phyloP scores from a whole-genome alignment of 2,329 filamentous ascomycete species.

The Colletotrichum scovillei region DNA sequence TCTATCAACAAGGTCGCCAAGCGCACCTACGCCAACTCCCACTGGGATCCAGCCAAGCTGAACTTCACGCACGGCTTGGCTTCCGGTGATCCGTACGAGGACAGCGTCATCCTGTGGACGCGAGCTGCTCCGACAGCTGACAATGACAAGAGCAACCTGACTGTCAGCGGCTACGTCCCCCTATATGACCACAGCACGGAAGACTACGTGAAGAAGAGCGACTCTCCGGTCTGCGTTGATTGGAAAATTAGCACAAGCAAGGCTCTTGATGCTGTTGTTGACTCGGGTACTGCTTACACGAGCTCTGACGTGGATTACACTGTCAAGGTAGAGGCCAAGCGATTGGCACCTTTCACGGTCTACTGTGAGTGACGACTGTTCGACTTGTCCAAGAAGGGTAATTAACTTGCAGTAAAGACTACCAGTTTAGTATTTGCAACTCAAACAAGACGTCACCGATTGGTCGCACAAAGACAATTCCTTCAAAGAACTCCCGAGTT shows the following conservation, averaged over 20 bases:
- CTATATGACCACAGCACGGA: constrained; percentile 61
- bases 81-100: constrained; percentile 62
- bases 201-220: constrained; percentile 54
- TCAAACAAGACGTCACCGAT: constrained; percentile 71
- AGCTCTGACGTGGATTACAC: constrained; percentile 82
- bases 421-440: constrained; percentile 76
- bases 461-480: constrained; percentile 78
- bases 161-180: constrained; percentile 54
- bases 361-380: constrained; percentile 57
- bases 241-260: constrained; percentile 68
- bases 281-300: constrained; percentile 72
- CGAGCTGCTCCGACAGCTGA: constrained; percentile 57
- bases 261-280: constrained; percentile 55
- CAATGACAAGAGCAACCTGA: constrained; percentile 58
- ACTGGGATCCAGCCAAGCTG: constrained; percentile 57
- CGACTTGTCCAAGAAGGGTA: constrained; percentile 38
- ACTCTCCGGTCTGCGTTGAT: constrained; percentile 72
- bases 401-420: constrained; percentile 43
- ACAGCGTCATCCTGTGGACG: constrained; percentile 68
- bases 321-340: constrained; percentile 76
- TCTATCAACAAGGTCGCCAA: constrained; percentile 71
- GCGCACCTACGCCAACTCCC: constrained; percentile 58
- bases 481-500: constrained; percentile 65
- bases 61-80: constrained; percentile 74
- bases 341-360: constrained; percentile 70